Base-by-base conservation (phyloP, 495 filamentous ascomycete genomes). In the Xylaria flabelliformis region DNA sequence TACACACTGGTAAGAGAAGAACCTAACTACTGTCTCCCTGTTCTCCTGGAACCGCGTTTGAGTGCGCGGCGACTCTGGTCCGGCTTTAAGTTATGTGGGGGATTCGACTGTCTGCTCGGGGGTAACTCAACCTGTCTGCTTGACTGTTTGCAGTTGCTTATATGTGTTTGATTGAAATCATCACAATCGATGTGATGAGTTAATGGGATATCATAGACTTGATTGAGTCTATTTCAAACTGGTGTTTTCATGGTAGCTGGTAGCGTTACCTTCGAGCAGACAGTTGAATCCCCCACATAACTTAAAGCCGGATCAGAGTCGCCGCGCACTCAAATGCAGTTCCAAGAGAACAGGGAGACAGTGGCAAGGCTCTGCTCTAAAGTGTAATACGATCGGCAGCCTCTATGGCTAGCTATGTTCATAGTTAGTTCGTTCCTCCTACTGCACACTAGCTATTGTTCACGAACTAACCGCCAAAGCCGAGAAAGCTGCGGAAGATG, bases 401-500 rank as follows among this genome's bases (percentile, higher is more conserved):
- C 36, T 39, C 1, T 39, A 39, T 8, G 36, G 36, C 36, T 39
- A 42, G 39, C 13, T 42, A 46, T 46, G 42, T 4, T 13, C 1
- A 17, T 13, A 17, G 44, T 48, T 48, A 5, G 44, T 48, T 48
- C 5, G 17, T 5, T 5, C 7, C 17, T 48, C 4, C 17, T 48
- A 8, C 17, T 7, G 44, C 44, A 48, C 15, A 48, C 44, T 19
- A 4, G 44, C 17, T 17, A 19, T 0, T 0, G 44, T 48, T 48
- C 17, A 19, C 19, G 19, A 19, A 19, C 44, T 48, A 48, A 48
- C 44, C 7, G 17, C 4, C 73, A 89, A 91, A 13, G 96, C 95
- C 13, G 94, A 97, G 81, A 87, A 88, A 70, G 95, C 94, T 1
- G 91, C 91, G 1, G 91, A 92, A 71, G 89, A 94, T 79, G 94